A percentile compares a stretch with the other conserved stretches of the same genome.
phyloP scores from a whole-genome alignment of 352 stramenopile species.

The Phytopythium litorale region DNA sequence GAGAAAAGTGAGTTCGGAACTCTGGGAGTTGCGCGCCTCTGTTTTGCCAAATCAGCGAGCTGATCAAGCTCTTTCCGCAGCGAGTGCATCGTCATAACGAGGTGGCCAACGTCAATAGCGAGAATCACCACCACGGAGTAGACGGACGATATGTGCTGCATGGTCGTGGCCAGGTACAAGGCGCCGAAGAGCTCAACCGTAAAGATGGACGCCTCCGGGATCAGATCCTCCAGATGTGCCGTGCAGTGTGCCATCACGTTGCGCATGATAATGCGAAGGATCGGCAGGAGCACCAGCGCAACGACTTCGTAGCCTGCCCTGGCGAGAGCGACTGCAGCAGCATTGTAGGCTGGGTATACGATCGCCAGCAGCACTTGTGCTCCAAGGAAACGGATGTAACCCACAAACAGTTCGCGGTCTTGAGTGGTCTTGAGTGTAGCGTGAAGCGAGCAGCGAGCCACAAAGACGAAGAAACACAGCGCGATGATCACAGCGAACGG shows the following conservation, averaged over 20 bases:
- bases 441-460: neutral
- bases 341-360: conserved; percentile 17
- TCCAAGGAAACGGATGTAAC: conserved; percentile 8
- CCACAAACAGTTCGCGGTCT: conserved; percentile 5
- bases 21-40: neutral
- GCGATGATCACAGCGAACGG: neutral
- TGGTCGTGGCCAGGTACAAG: conserved; percentile 32
- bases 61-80: neutral
- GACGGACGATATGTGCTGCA: conserved; percentile 20
- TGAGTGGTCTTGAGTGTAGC: neutral
- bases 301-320: conserved; percentile 11
- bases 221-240: conserved; percentile 25
- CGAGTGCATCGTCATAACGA: neutral
- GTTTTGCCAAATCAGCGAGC: neutral
- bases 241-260: conserved; percentile 13
- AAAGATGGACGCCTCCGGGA: conserved; percentile 34
- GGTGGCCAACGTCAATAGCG: conserved; percentile 2
- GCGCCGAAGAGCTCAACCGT: conserved; percentile 37
- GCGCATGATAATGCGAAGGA: conserved; percentile 30
- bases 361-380: conserved; percentile 15
- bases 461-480: neutral
- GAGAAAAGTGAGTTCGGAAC: neutral
- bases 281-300: conserved; percentile 17
- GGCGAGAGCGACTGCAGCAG: conserved; percentile 11
- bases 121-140: conserved; percentile 5